A percentile compares a stretch with the other conserved stretches of the same genome.
phyloP scores from a whole-genome alignment of 768 basidiomycete genomes.

The Pholiota conissans region DNA sequence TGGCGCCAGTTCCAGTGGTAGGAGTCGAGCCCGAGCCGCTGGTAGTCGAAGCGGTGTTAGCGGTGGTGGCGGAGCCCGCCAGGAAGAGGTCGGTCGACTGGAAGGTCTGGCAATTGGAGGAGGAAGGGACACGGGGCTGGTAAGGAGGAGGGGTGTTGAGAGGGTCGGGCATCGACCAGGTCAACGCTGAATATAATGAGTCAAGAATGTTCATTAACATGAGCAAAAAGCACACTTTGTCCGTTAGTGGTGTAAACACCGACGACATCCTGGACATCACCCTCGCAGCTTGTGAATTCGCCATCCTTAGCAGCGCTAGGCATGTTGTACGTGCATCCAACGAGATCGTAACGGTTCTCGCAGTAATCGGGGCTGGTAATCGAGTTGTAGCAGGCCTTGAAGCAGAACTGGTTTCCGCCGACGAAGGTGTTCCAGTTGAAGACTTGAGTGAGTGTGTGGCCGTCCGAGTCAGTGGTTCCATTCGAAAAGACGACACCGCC shows the following conservation, averaged over 20 bases:
- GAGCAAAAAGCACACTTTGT: conserved; percentile 14
- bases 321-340: conserved; percentile 70
- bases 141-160: conserved; percentile 35
- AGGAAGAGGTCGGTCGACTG: conserved; percentile 29
- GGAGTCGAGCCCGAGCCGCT: not conserved
- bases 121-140: conserved; percentile 35
- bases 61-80: not conserved
- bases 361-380: conserved; percentile 49
- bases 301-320: conserved; percentile 59
- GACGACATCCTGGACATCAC: conserved; percentile 58
- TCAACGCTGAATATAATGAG: conserved; percentile 6
- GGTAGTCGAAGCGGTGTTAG: not conserved
- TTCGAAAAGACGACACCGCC: conserved; percentile 72
- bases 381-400: conserved; percentile 67
- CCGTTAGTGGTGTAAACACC: conserved; percentile 47
- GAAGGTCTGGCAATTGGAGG: conserved; percentile 36
- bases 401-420: conserved; percentile 61
- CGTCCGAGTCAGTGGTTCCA: conserved; percentile 43
- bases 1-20: not conserved
- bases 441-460: conserved; percentile 50
- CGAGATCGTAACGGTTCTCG: conserved; percentile 68
- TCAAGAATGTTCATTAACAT: too few relatives aligned
- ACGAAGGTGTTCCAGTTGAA: conserved; percentile 78
- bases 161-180: conserved; percentile 22
- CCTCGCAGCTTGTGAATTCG: conserved; percentile 60